These are phyloP conservation scores for Hirsutella minnesotensis DNA, from an alignment of 2,329 filamentous ascomycete genomes.

Conservation along the genomic window DNA sequence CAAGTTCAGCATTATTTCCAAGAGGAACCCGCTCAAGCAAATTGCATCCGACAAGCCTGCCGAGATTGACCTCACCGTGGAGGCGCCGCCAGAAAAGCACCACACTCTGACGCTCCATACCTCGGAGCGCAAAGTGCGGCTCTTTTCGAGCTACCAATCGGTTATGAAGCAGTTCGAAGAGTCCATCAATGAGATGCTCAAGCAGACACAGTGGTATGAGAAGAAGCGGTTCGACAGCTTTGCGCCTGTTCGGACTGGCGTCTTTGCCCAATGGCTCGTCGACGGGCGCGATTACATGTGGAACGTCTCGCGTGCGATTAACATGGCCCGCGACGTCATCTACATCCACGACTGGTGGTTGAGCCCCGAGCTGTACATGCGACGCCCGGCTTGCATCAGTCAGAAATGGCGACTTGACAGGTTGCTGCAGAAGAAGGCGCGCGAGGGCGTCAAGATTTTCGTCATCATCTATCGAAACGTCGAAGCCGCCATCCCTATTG, in stretches of 20 bases:
- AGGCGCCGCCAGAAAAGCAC: conserved; percentile 42
- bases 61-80: conserved; percentile 30
- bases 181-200: conserved; percentile 77
- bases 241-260: conserved; percentile 74
- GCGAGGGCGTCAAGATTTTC: conserved; percentile 93
- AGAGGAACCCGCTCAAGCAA: conserved; percentile 45
- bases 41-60: conserved; percentile 44
- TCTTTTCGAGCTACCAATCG: conserved; percentile 83
- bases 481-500: conserved; percentile 91
- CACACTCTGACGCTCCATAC: conserved; percentile 84
- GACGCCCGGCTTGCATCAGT: conserved; percentile 85
- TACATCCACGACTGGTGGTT: conserved; percentile 99
- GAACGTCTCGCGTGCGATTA: conserved; percentile 94
- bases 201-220: conserved; percentile 70
- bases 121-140: conserved; percentile 80
- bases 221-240: conserved; percentile 87
- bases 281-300: conserved; percentile 98
- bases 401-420: conserved; percentile 96
- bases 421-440: conserved; percentile 82
- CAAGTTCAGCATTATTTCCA: conserved; percentile 71
- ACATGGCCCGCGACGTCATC: conserved; percentile 93
- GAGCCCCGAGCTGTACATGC: conserved; percentile 90
- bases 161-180: conserved; percentile 87
- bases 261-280: conserved; percentile 92
- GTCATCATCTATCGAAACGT: conserved; percentile 98